Evolutionary conservation across 1,284 basidiomycete species (phyloP), one percentile per base, ranked within the genome.

Genomic region (Erythrobasidium hasegawianum): DNA sequence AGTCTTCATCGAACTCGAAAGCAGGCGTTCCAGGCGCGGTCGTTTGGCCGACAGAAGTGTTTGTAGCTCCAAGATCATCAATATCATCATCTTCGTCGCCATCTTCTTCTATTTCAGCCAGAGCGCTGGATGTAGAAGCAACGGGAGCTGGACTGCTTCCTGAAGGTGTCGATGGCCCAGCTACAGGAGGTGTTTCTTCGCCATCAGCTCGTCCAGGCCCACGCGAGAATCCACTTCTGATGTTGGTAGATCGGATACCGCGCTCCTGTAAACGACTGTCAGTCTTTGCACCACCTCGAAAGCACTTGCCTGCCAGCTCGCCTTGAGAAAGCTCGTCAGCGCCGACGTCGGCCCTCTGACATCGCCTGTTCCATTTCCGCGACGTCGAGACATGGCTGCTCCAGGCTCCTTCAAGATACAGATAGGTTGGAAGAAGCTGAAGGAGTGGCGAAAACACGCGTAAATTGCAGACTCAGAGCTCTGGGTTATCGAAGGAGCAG

Each of bases 341-440:
- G 61, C 61, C 20, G 61, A 64, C 26, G 38, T 64, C n/a, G 61
- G 61, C 22, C 61, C 61, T 10, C 61, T 52, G 8, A 64, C 61
- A 16, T 57, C 54, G 18, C 54, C 43, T 14, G 16, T n/a, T 24
- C 43, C 22, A n/a, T 24, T 47, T 5, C 61, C 61, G 41, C 59
- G 59, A 29, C 61, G 22, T 33, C 61, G 61, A 10, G 61, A 64
- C 61, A 64, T 64, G 1, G 9, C 41, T 26, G 2, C 20, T 43
- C 18, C 24, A 27, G 16, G 9, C 2, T 29, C 22, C 29, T 52
- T 10, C 20, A n/a, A n/a, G 47, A 18, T 26, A 16, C n/a, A 16
- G 14, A n/a, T n/a, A 47, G 22, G 43, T n/a, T 16, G 16, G 33
- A 47, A 47, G 22, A 24, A 47, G 22, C 43, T 24, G 43, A 47